Evolutionary conservation across 306 rosid species (phyloP).

Genomic region (Fagus crenata): DNA sequence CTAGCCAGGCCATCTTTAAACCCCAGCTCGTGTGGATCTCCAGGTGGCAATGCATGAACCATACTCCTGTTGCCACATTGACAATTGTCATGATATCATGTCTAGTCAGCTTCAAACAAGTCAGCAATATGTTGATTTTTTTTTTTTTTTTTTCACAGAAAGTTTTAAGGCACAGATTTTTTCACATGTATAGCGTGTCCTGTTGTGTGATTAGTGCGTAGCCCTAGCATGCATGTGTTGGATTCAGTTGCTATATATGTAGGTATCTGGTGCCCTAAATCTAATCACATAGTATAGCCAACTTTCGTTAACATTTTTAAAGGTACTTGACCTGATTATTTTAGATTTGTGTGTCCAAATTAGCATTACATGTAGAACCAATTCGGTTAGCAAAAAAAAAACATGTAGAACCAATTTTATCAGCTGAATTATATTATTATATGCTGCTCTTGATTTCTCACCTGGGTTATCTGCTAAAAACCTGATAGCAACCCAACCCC

Average conservation of each 20-base stretch:
- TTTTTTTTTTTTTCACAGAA: neutral
- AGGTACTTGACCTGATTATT: no score
- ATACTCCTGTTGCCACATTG: constrained; percentile 44
- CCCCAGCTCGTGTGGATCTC: constrained; percentile 78
- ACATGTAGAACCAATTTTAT: no score
- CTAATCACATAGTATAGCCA: no score
- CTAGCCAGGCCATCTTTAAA: constrained; percentile 69
- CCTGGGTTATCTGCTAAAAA: constrained; percentile 74
- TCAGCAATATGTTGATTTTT: neutral
- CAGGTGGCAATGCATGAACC: constrained; percentile 78
- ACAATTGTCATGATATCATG: neutral
- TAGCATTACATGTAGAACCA: no score
- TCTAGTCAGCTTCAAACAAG: neutral
- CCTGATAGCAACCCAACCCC: constrained; percentile 67
- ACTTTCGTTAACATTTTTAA: no score
- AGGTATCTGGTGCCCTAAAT: no score
- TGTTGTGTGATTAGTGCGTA: no score
- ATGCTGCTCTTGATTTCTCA: constrained; percentile 14
- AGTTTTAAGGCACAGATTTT: no score
- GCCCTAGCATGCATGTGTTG: no score
- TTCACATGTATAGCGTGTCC: no score
- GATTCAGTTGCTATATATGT: no score
- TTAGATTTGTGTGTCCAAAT: neutral
- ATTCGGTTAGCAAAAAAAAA: no score
- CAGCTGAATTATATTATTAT: neutral